A percentile compares a stretch with the other conserved stretches of the same genome.
These are phyloP conservation scores for Epichloe typhina DNA, from an alignment of 2,329 filamentous ascomycete genomes.

Conservation along the genomic window DNA sequence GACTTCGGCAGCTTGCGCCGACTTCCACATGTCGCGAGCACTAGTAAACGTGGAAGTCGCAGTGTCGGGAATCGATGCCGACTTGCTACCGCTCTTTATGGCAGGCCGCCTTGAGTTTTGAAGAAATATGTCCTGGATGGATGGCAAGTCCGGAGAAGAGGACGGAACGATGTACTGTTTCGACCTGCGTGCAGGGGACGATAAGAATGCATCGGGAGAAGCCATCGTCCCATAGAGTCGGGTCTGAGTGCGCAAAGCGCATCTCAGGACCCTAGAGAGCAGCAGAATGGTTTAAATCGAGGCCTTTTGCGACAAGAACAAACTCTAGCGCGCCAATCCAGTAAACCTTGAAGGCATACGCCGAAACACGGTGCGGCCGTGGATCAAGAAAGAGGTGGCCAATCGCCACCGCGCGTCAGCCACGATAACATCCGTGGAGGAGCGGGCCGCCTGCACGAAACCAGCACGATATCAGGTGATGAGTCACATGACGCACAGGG, in stretches of 20 bases:
- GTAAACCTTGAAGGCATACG: neutral
- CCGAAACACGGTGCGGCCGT: neutral
- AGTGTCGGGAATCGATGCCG: constrained; percentile 23
- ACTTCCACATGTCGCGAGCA: constrained; percentile 24
- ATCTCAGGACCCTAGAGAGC: constrained; percentile 20
- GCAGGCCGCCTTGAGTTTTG: constrained; percentile 20
- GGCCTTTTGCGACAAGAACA: neutral
- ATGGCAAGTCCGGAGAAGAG: constrained; percentile 43
- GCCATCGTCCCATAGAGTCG: constrained; percentile 17
- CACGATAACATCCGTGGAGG: neutral
- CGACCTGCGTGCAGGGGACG: constrained; percentile 19
- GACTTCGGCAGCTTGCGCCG: constrained; percentile 14
- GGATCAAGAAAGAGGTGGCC: neutral
- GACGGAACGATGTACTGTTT: constrained; percentile 22
- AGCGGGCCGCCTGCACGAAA: constrained; percentile 10
- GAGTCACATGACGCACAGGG: constrained; percentile 20
- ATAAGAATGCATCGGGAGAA: constrained; percentile 19
- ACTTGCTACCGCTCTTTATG: constrained; percentile 24
- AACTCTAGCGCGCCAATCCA: neutral
- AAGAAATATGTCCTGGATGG: constrained; percentile 34
- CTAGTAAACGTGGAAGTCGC: constrained; percentile 27
- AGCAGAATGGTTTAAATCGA: constrained; percentile 15
- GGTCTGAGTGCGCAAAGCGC: constrained; percentile 33
- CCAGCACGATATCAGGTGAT: constrained; percentile 23
- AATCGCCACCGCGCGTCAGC: neutral